Base-by-base conservation (phyloP, 2,329 filamentous ascomycete species). In the Thielaviopsis populi region DNA sequence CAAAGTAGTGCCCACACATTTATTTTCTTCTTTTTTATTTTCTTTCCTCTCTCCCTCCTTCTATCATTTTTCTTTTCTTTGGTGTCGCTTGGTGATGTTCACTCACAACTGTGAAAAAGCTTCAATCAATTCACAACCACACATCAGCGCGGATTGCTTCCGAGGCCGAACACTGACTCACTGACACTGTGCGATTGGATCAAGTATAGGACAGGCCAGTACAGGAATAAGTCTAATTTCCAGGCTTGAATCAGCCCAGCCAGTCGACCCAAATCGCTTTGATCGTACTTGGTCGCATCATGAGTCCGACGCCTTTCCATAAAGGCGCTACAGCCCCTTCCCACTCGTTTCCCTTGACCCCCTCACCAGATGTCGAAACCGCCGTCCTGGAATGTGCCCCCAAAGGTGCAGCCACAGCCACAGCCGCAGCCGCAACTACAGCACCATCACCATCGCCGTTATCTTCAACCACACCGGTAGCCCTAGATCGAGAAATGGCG, bases 321-420 rank as follows among this genome's bases (percentile, higher is more conserved):
- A 43, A 43, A 48, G 27, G 40, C 41, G 11, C 50, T 42, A 17
- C 17, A 13, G 27, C 59, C n/a, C 37, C 42, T 64, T 64, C 46
- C 41, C 63, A 61, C 15, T 33, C 43, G 33, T 65, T 62, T 48
- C 59, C 64, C 56, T 62, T 63, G 62, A 66, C 61, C 53, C 61
- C 64, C 15, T 63, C 64, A 54, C 64, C 64, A 30, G 59, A 65
- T 24, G 48, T 53, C 41, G 50, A 58, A 42, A 40, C 30, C 24
- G 17, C 17, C 46, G 43, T 15, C 46, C 8, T 19, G 30, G 56
- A 63, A 8, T 48, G 24, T 22, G 40, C 61, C 13, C 27, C 40
- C 37, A 56, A 43, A 17, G 19, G 19, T 19, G 4, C 27, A 37
- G 13, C 22, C 22, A 17, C 46, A 11, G 30, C 27, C 61, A 54